Conservation (phyloP, 108 stramenopile genomes). For the Cyclostephanos invisitatus region DNA sequence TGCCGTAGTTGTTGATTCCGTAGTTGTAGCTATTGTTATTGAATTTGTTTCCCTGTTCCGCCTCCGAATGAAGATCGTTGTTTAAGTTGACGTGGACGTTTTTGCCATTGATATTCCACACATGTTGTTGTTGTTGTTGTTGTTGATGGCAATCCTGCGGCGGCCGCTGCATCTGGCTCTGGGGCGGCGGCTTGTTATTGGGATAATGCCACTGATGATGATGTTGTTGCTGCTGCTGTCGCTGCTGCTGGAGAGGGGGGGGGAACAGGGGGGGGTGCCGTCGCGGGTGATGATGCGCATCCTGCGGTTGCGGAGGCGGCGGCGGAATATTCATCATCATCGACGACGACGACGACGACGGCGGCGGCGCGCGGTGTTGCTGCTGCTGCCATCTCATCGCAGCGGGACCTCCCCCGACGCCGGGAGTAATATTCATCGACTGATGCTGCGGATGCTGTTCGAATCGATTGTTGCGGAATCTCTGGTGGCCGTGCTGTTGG, state of each 20-base stretch:
- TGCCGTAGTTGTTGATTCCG: not conserved
- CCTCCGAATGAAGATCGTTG: not conserved
- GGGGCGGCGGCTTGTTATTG: not conserved
- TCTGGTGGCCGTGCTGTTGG: conserved; percentile 4
- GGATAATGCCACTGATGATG: not conserved
- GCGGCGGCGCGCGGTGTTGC: no score
- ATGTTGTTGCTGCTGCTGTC: not conserved
- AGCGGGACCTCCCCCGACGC: not conserved
- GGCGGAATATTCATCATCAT: no score
- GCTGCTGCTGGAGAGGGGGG: not conserved
- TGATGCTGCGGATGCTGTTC: conserved; percentile 4
- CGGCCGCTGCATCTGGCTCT: not conserved
- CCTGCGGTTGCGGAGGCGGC: no score
- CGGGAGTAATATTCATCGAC: not conserved
- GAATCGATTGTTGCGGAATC: conserved; percentile 21
- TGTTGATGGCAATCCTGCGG: not conserved
- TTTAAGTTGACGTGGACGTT: not conserved
- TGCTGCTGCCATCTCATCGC: not conserved
- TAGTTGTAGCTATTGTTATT: not conserved
- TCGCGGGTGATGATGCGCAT: no score
- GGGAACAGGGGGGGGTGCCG: no score
- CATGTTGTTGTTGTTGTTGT: not conserved
- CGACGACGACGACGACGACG: no score
- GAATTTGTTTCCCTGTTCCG: not conserved
- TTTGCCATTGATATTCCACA: not conserved